These are phyloP conservation scores for Kickxella alabastrina DNA, from an alignment of 192 early-diverging fungal species.

Conservation along the genomic window DNA sequence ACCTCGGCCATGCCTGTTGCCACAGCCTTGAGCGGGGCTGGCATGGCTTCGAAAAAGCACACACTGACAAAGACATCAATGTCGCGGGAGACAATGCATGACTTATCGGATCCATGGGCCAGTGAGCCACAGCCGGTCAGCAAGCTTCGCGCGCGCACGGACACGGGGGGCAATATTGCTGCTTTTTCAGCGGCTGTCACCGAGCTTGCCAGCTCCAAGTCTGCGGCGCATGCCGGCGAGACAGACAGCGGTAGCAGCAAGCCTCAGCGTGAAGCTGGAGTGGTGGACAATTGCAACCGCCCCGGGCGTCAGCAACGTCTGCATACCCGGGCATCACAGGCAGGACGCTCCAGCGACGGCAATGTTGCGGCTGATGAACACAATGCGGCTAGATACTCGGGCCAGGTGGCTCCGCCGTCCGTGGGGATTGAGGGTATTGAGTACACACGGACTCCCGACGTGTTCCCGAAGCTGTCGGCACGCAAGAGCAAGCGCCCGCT, in stretches of 20 bases:
- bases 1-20: not conserved
- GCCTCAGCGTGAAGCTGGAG: not conserved
- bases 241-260: not conserved
- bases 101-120: constrained; percentile 2
- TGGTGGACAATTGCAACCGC: constrained; percentile 1
- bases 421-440: not conserved
- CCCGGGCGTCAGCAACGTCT: not conserved
- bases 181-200: not conserved
- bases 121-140: constrained; percentile 21
- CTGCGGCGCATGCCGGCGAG: not conserved
- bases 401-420: constrained; percentile 5
- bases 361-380: too few relatives aligned
- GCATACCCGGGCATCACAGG: not conserved
- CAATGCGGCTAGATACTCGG: too few relatives aligned
- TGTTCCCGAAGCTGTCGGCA: constrained; percentile 18
- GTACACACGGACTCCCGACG: constrained; percentile 18
- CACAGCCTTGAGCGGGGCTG: not conserved
- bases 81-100: constrained; percentile 7
- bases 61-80: not conserved
- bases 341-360: not conserved
- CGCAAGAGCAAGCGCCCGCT: constrained; percentile 25
- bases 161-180: not conserved
- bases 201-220: not conserved
- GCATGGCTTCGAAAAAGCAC: not conserved
- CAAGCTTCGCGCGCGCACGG: constrained; percentile 28